These are phyloP conservation scores for Mycena pura DNA, from an alignment of 768 basidiomycete species.

Conservation along the genomic window DNA sequence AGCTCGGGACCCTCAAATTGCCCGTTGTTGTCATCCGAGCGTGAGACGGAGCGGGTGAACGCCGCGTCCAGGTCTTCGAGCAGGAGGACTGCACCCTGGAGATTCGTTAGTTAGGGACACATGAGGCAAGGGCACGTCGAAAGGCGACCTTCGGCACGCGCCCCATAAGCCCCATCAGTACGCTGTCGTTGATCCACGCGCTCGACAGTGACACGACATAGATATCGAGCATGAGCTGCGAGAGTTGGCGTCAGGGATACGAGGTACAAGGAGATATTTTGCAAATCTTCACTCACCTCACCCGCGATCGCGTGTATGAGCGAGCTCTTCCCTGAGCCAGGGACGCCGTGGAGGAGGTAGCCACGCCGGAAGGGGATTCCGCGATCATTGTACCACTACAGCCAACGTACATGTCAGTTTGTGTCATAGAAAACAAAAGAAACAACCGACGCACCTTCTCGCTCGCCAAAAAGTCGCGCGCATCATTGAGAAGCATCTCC, in stretches of 20 bases:
- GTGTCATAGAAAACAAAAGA: background rate
- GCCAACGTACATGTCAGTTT: slow-evolving; percentile 9
- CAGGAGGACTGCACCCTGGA: slow-evolving; percentile 73
- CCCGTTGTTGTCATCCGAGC: slow-evolving; percentile 45
- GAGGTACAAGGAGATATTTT: no score
- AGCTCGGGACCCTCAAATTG: slow-evolving; percentile 30
- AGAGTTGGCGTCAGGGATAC: background rate
- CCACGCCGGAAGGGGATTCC: slow-evolving; percentile 92
- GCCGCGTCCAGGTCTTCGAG: slow-evolving; percentile 93
- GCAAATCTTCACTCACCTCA: slow-evolving; percentile 52
- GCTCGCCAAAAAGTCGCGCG: slow-evolving; percentile 82
- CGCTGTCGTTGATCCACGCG: slow-evolving; percentile 88
- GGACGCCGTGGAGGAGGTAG: slow-evolving; percentile 83
- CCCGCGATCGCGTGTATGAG: slow-evolving; percentile 89
- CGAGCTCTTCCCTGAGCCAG: slow-evolving; percentile 87
- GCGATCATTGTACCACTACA: slow-evolving; percentile 90
- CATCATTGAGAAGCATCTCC: slow-evolving; percentile 85
- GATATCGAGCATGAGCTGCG: slow-evolving; percentile 80
- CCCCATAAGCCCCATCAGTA: slow-evolving; percentile 85
- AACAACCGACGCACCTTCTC: slow-evolving; percentile 65
- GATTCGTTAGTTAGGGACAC: background rate
- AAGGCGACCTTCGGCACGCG: slow-evolving; percentile 71
- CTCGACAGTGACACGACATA: slow-evolving; percentile 89
- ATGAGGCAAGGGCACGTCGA: background rate
- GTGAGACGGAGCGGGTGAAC: slow-evolving; percentile 76